Evolutionary conservation across 1,139 yeast genomes (phyloP).

Genomic region (Kodamaea sp.): DNA sequence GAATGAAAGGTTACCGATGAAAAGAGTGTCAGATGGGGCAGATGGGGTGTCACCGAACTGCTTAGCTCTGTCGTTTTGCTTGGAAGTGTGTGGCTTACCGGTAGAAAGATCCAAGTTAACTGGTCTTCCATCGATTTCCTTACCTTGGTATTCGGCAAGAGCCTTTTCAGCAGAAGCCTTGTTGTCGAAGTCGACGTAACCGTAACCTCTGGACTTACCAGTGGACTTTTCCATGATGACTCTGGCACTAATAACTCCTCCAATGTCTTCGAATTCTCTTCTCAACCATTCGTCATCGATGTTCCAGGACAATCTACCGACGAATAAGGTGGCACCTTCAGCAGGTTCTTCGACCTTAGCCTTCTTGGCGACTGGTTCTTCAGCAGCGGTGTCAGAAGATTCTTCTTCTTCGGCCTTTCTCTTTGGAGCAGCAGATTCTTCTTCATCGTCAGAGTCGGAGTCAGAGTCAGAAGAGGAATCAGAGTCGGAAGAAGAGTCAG

Average conservation of each 20-base stretch:
- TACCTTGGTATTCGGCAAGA: constrained; percentile 82
- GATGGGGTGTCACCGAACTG: constrained; percentile 89
- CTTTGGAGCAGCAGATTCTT: constrained; percentile 28
- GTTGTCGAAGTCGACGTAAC: constrained; percentile 90
- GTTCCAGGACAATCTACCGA: constrained; percentile 97
- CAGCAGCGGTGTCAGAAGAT: constrained; percentile 23
- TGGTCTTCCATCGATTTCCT: constrained; percentile 95
- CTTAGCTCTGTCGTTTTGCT: constrained; percentile 74
- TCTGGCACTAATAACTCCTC: constrained; percentile 85
- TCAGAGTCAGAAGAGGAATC: constrained; percentile 19
- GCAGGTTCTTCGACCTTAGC: constrained; percentile 28
- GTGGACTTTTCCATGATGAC: constrained; percentile 91
- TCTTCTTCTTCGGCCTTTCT: constrained; percentile 35
- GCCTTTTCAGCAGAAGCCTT: constrained; percentile 85
- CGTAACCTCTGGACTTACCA: constrained; percentile 96
- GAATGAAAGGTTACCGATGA: constrained; percentile 94
- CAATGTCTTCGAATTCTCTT: constrained; percentile 79
- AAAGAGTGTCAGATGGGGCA: constrained; percentile 91
- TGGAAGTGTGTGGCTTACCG: constrained; percentile 65
- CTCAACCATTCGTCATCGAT: constrained; percentile 93
- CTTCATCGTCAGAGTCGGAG: constrained; percentile 31
- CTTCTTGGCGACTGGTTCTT: constrained; percentile 40
- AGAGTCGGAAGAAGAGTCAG: constrained; percentile 17
- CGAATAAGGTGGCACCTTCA: constrained; percentile 88
- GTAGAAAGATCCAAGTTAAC: constrained; percentile 91